A percentile compares a stretch with the other conserved stretches of the same genome.
Evolutionary conservation across 805 yeast genomes (phyloP).

Genomic region (Lachancea quebecensis): DNA sequence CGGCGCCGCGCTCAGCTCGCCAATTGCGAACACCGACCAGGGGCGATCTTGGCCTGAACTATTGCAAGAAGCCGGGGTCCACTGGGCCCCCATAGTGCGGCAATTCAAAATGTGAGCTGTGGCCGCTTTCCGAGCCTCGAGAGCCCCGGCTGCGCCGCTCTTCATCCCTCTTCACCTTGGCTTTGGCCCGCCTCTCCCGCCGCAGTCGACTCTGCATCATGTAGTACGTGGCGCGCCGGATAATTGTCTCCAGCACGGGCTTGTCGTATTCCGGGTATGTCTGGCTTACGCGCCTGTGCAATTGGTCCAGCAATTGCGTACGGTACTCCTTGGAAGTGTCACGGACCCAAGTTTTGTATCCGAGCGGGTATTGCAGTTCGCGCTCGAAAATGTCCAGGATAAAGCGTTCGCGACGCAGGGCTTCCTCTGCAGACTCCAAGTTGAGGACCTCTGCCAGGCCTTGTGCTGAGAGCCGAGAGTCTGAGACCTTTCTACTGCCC

Average conservation of each 20-base stretch:
- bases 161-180: conserved; percentile 19
- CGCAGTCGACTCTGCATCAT: conserved; percentile 73
- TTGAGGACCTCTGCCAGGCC: conserved; percentile 49
- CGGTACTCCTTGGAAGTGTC: conserved; percentile 59
- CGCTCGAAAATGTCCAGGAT: conserved; percentile 47
- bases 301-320: conserved; percentile 40
- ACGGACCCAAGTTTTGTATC: conserved; percentile 77
- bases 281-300: conserved; percentile 41
- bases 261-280: conserved; percentile 47
- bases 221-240: conserved; percentile 75
- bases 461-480: conserved; percentile 51
- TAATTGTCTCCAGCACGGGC: conserved; percentile 58
- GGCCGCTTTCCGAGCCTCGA: not conserved
- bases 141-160: conserved; percentile 1
- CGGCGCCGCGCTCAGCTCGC: too few species aligned
- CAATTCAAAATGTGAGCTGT: not conserved
- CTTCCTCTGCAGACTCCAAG: conserved; percentile 44
- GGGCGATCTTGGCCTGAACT: too few species aligned
- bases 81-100: not conserved
- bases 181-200: conserved; percentile 51
- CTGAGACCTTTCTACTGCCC: conserved; percentile 29
- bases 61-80: conserved; percentile 3
- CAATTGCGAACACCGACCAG: too few species aligned
- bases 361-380: conserved; percentile 63
- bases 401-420: conserved; percentile 47